Conservation (phyloP, 1,284 basidiomycete species). For the Ganoderma multipileum region DNA sequence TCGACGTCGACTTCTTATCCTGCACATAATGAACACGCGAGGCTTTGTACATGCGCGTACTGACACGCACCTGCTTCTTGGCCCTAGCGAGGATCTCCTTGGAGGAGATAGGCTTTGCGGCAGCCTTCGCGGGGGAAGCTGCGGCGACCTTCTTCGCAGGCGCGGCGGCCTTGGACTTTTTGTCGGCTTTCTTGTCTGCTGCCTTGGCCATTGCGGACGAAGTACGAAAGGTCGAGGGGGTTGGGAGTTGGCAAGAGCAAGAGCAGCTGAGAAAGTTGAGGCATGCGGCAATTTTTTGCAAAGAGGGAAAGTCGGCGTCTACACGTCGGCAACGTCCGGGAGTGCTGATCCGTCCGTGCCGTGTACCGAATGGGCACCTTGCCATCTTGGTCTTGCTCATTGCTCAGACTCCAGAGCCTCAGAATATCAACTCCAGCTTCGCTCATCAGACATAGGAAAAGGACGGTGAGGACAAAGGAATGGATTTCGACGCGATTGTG, state of each 20-base stretch:
- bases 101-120: conserved; percentile 37
- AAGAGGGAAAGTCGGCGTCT: conserved; percentile 16
- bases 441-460: neutral
- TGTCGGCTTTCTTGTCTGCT: conserved; percentile 47
- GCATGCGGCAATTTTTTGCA: conserved; percentile 23
- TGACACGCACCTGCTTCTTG: conserved; percentile 28
- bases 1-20: conserved; percentile 27
- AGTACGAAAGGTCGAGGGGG: conserved; percentile 22
- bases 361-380: neutral
- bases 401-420: neutral
- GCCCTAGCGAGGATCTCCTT: conserved; percentile 43
- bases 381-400: conserved; percentile 4
- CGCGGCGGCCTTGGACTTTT: conserved; percentile 44
- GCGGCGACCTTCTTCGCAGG: conserved; percentile 30
- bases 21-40: neutral
- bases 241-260: conserved; percentile 25
- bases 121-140: conserved; percentile 32
- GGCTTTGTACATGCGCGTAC: conserved; percentile 1
- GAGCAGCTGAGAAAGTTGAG: conserved; percentile 18
- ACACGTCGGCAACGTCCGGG: conserved; percentile 14
- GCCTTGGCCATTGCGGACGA: conserved; percentile 51
- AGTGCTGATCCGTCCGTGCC: conserved; percentile 1
- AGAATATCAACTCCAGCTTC: neutral
- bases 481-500: conserved; percentile 80
- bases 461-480: conserved; percentile 16